Conservation (phyloP, 352 stramenopile species). For the Phytophthora nicotianae region DNA sequence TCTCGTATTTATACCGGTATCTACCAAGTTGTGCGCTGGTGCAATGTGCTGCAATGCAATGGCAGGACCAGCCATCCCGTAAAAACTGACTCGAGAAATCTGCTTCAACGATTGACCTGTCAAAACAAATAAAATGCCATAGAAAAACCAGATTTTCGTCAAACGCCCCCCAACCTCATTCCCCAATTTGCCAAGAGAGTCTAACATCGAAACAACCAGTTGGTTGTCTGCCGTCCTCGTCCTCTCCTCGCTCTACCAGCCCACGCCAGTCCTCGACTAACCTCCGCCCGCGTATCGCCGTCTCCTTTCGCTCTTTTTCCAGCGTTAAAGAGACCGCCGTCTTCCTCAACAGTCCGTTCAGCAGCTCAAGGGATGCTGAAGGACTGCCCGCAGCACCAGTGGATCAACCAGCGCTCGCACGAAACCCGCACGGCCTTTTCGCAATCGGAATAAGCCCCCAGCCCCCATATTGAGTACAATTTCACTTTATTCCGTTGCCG, state of each 20-base stretch:
- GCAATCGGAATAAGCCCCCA: conserved; percentile 54
- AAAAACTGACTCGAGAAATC: conserved; percentile 8
- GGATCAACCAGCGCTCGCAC: conserved; percentile 88
- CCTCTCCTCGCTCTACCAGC: not conserved
- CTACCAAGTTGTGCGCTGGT: no score
- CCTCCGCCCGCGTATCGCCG: not conserved
- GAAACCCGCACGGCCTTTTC: conserved; percentile 81
- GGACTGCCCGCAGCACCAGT: conserved; percentile 91
- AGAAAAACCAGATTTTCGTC: conserved; percentile 17
- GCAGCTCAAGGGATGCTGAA: conserved; percentile 74
- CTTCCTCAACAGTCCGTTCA: conserved; percentile 15
- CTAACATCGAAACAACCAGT: conserved; percentile 5
- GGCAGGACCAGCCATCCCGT: not conserved
- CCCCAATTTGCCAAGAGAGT: conserved; percentile 21
- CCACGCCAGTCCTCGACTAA: not conserved
- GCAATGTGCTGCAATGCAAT: not conserved
- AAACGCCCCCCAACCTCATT: conserved; percentile 18
- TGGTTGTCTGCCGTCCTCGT: conserved; percentile 1
- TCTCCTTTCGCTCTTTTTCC: not conserved
- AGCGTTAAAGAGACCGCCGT: conserved; percentile 10
- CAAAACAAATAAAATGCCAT: conserved; percentile 2
- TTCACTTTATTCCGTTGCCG: conserved; percentile 2
- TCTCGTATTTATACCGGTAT: no score
- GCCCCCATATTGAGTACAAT: conserved; percentile 8
- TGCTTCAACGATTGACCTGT: conserved; percentile 10